A percentile compares a stretch with the other conserved stretches of the same genome.
These are phyloP conservation scores for Salvia splendens DNA, from an alignment of 257 asterid genomes.

Conservation along the genomic window DNA sequence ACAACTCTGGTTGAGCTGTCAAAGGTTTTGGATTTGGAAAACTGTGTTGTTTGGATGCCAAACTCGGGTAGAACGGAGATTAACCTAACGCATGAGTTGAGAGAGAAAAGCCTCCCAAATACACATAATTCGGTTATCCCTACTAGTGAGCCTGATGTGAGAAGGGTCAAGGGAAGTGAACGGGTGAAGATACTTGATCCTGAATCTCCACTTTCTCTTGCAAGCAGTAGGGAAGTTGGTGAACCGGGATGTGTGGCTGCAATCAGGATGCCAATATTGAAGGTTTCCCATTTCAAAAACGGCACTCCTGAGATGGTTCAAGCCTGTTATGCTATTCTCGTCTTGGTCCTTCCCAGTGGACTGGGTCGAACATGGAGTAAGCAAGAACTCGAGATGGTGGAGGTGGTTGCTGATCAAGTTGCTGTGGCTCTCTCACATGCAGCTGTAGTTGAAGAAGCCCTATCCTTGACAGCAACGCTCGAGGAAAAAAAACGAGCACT, in stretches of 20 bases:
- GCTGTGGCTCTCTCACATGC: constrained; percentile 96
- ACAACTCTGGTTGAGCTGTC: constrained; percentile 88
- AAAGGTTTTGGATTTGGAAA: constrained; percentile 70
- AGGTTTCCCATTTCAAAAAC: constrained; percentile 77
- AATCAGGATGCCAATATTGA: constrained; percentile 88
- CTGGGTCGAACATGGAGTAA: constrained; percentile 63
- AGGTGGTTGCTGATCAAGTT: constrained; percentile 91
- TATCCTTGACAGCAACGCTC: constrained; percentile 66
- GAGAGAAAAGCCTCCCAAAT: constrained; percentile 42
- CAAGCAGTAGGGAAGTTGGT: constrained; percentile 59
- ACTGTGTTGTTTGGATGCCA: constrained; percentile 95
- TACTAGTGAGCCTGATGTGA: constrained; percentile 58
- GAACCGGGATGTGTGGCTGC: constrained; percentile 85
- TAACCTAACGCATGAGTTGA: constrained; percentile 66
- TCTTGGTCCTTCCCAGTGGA: constrained; percentile 72
- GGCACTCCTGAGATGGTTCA: constrained; percentile 86
- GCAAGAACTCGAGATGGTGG: constrained; percentile 80
- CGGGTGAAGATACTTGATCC: constrained; percentile 66
- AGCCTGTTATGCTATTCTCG: constrained; percentile 79
- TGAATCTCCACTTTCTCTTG: constrained; percentile 67
- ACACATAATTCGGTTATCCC: constrained; percentile 39
- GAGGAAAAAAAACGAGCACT: constrained; percentile 73
- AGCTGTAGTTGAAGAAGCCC: constrained; percentile 89
- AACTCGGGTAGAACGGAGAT: constrained; percentile 62
- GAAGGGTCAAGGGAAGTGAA: constrained; percentile 59